Conservation (phyloP, 106 monocot species). For the Amphibolis antarctica region DNA sequence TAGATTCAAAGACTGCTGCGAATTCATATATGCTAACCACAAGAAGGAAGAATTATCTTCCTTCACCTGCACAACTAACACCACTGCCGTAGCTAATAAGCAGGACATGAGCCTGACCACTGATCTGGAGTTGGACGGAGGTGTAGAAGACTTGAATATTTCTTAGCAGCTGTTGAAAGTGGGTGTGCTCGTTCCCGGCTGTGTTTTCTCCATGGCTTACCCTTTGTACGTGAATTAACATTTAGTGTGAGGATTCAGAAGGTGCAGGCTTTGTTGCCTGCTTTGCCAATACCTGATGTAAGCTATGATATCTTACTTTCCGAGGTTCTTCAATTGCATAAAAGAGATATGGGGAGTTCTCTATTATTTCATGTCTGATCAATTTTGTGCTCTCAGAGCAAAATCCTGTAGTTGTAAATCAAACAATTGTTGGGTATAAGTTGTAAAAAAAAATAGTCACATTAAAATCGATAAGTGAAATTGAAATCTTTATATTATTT, state of each 20-base stretch:
- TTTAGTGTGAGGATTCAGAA: constrained; percentile 1
- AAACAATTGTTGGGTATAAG: too few species aligned
- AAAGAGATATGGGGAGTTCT: background rate
- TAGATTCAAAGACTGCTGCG: constrained; percentile 19
- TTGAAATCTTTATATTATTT: too few species aligned
- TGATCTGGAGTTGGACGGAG: constrained; percentile 8
- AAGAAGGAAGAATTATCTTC: constrained; percentile 5
- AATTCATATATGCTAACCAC: background rate
- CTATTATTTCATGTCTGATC: too few species aligned
- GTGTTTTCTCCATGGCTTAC: background rate
- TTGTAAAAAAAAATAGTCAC: too few species aligned
- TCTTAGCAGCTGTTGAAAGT: constrained; percentile 8
- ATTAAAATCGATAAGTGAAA: too few species aligned
- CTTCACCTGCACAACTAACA: background rate
- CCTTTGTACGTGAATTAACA: constrained; percentile 1
- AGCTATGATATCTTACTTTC: background rate
- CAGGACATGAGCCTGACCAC: background rate
- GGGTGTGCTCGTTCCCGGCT: background rate
- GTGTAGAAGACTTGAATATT: constrained; percentile 3
- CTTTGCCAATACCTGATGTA: background rate
- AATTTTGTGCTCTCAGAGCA: too few species aligned
- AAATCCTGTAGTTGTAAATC: too few species aligned
- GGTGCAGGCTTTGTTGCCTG: background rate
- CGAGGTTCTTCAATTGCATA: too few species aligned
- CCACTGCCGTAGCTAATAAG: background rate